These are phyloP conservation scores for Gastrolobium bilobum DNA, from an alignment of 306 rosid species.

Conservation along the genomic window DNA sequence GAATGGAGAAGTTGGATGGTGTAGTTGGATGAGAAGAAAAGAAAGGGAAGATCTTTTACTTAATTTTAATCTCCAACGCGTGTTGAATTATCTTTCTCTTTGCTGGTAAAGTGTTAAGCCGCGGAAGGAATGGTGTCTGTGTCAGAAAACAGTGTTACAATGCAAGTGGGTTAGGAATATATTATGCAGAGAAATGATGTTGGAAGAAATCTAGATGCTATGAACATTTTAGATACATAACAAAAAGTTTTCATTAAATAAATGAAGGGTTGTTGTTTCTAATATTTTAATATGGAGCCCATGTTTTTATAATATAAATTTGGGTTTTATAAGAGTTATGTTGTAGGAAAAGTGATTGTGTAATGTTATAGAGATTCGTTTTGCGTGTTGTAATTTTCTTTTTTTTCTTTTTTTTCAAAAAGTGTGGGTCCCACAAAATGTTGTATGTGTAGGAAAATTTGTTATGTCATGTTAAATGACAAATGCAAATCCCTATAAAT, in stretches of 20 bases:
- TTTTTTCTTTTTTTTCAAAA: no score
- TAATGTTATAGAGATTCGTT: no score
- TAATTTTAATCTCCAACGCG: neutral
- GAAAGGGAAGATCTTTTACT: neutral
- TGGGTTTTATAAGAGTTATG: no score
- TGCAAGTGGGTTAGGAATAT: constrained; percentile 29
- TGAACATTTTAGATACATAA: neutral
- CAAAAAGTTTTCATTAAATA: constrained; percentile 1
- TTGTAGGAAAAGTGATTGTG: no score
- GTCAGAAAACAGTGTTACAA: constrained; percentile 35
- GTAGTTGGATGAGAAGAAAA: neutral
- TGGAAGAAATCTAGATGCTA: constrained; percentile 30
- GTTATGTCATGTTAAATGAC: no score
- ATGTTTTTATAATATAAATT: no score
- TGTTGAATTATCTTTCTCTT: neutral
- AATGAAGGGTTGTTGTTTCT: neutral
- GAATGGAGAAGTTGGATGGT: constrained; percentile 2
- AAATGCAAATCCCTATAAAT: no score
- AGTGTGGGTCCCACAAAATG: no score
- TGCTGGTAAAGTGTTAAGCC: constrained; percentile 23
- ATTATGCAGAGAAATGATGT: constrained; percentile 21
- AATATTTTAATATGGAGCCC: no score
- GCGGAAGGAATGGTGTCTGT: constrained; percentile 33
- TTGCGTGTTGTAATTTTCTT: no score
- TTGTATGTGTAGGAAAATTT: no score